These are phyloP conservation scores for Monilinia vaccinii-corymbosi DNA, from an alignment of 2,329 filamentous ascomycete genomes.

Conservation along the genomic window DNA sequence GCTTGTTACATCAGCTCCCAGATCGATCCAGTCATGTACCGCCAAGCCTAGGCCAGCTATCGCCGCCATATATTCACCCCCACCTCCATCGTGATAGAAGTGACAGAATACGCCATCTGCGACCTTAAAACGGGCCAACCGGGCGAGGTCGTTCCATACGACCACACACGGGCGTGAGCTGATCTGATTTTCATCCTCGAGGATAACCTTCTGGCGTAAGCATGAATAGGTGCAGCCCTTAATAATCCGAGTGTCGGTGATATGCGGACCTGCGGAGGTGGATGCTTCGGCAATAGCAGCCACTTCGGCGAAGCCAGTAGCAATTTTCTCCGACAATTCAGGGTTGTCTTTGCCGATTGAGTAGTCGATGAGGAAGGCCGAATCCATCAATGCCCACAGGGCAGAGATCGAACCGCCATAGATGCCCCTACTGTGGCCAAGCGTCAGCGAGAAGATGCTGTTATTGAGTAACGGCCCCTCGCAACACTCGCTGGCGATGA, in stretches of 20 bases:
- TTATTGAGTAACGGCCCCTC: neutral
- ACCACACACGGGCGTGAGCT: neutral
- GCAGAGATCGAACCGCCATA: neutral
- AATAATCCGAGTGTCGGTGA: neutral
- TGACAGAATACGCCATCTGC: neutral
- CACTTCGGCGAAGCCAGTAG: neutral
- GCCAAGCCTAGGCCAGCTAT: neutral
- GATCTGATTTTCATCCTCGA: neutral
- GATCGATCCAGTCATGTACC: neutral
- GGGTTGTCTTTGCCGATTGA: neutral
- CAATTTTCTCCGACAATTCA: neutral
- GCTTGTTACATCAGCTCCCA: neutral
- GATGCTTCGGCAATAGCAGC: neutral
- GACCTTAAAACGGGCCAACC: neutral
- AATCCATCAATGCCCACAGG: neutral
- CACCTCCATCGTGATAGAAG: neutral
- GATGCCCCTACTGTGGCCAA: neutral
- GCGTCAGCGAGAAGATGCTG: neutral
- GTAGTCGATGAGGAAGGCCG: neutral
- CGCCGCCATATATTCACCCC: neutral
- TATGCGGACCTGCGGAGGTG: neutral
- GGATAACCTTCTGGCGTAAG: neutral
- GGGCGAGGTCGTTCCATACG: neutral
- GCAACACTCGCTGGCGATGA: neutral
- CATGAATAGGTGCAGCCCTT: conserved; percentile 4